Conservation (phyloP, 2,329 filamentous ascomycete species). For the Setomelanomma holmii region DNA sequence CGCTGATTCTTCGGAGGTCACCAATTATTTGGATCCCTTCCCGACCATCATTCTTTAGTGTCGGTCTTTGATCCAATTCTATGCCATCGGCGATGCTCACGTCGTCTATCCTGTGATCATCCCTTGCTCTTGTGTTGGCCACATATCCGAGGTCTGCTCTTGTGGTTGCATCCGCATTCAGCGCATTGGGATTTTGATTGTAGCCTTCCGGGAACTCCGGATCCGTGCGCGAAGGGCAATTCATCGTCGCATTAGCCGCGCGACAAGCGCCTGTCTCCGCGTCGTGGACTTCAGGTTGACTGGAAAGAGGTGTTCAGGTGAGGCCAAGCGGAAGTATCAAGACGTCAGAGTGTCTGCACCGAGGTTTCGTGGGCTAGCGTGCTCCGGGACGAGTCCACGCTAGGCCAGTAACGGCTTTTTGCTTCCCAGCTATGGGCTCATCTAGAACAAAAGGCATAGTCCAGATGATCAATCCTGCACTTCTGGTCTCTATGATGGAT, state of each 20-base stretch:
- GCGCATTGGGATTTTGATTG: constrained; percentile 67
- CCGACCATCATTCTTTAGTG: not conserved
- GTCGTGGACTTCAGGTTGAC: not conserved
- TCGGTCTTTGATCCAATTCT: not conserved
- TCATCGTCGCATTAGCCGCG: constrained; percentile 55
- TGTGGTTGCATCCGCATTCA: constrained; percentile 68
- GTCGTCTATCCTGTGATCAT: constrained; percentile 46
- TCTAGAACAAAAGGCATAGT: not conserved
- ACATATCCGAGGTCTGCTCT: constrained; percentile 68
- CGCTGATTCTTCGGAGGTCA: not conserved
- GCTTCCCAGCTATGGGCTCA: not conserved
- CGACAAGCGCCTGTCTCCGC: constrained; percentile 5
- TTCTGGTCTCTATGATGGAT: too few relatives aligned
- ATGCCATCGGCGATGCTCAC: constrained; percentile 6
- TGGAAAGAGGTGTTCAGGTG: not conserved
- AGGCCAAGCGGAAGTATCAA: not conserved
- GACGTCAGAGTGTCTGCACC: not conserved
- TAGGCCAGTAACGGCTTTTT: not conserved
- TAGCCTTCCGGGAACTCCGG: constrained; percentile 59
- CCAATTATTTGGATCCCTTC: not conserved
- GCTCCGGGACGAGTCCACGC: not conserved
- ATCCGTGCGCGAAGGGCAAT: constrained; percentile 69
- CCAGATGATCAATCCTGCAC: too few relatives aligned
- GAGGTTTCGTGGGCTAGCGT: not conserved
- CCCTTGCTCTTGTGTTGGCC: constrained; percentile 63